Conservation (phyloP, 768 basidiomycete species). For the Macrolepiota albuminosa region DNA sequence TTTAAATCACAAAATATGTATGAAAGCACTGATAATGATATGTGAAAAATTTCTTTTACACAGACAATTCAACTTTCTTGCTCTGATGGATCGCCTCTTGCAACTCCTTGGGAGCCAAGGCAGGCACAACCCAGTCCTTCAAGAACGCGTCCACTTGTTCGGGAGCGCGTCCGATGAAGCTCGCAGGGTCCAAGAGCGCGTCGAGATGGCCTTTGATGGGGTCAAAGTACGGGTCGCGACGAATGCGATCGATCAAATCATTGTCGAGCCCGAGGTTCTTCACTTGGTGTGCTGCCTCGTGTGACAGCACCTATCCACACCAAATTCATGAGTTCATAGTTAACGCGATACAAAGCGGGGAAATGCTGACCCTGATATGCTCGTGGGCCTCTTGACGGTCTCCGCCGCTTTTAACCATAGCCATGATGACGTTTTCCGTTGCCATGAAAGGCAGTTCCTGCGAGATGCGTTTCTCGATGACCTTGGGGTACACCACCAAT, state of each 20-base stretch:
- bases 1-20: not conserved
- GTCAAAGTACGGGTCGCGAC: conserved; percentile 80
- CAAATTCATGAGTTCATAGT: not conserved
- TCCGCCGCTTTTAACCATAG: conserved; percentile 90
- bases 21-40: not conserved
- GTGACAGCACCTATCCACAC: conserved; percentile 69
- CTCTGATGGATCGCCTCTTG: conserved; percentile 46
- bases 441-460: conserved; percentile 99
- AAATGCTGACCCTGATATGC: conserved; percentile 69
- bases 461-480: conserved; percentile 86
- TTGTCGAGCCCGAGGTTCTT: conserved; percentile 94
- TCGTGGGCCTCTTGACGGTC: conserved; percentile 98
- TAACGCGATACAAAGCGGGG: conserved; percentile 1
- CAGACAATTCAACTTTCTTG: conserved; percentile 61
- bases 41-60: conserved; percentile 25
- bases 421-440: conserved; percentile 99
- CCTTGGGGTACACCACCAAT: conserved; percentile 97
- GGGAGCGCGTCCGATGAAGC: conserved; percentile 91
- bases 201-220: conserved; percentile 82
- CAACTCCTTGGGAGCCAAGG: conserved; percentile 55
- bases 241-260: conserved; percentile 88
- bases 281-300: conserved; percentile 91
- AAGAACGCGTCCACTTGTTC: conserved; percentile 92
- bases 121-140: conserved; percentile 84
- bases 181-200: conserved; percentile 73